Conservation (phyloP, 2,329 filamentous ascomycete species). For the Basipetospora sp. region DNA sequence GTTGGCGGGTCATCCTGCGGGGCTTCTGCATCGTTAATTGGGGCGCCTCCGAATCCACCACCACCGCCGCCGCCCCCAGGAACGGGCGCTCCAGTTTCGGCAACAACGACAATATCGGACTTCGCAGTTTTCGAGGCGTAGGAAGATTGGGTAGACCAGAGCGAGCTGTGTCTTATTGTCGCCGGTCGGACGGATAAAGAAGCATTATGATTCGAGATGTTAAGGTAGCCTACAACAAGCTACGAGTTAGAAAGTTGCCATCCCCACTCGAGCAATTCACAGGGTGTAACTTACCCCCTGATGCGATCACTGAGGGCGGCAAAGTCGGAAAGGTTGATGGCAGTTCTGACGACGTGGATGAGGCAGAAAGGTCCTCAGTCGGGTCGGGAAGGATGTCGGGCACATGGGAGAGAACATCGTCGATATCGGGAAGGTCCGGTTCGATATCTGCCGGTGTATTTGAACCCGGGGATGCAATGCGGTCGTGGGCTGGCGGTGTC, state of each 20-base stretch:
- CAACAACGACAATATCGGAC: too few relatives aligned
- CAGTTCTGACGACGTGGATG: neutral
- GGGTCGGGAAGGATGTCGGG: neutral
- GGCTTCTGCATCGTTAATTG: constrained; percentile 11
- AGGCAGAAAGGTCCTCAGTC: neutral
- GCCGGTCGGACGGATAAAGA: neutral
- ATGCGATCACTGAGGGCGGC: too few relatives aligned
- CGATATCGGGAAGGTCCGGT: neutral
- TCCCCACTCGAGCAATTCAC: too few relatives aligned
- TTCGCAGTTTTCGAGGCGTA: too few relatives aligned
- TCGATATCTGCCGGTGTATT: neutral
- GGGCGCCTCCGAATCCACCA: neutral
- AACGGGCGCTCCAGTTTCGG: constrained; percentile 11
- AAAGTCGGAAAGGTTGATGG: too few relatives aligned
- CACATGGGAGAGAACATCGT: neutral
- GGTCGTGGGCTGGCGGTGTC: neutral
- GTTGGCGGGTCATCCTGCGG: constrained; percentile 9
- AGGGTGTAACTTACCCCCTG: too few relatives aligned
- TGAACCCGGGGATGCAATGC: neutral
- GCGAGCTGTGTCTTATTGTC: neutral
- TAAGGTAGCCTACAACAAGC: neutral
- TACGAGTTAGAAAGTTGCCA: neutral
- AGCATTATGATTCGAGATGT: constrained; percentile 1
- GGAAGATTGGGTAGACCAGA: neutral
- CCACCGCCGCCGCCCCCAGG: constrained; percentile 10